Evolutionary conservation across 1,284 basidiomycete species (phyloP), one percentile per base, ranked within the genome.

Genomic region (Cryptococcus hybrid): DNA sequence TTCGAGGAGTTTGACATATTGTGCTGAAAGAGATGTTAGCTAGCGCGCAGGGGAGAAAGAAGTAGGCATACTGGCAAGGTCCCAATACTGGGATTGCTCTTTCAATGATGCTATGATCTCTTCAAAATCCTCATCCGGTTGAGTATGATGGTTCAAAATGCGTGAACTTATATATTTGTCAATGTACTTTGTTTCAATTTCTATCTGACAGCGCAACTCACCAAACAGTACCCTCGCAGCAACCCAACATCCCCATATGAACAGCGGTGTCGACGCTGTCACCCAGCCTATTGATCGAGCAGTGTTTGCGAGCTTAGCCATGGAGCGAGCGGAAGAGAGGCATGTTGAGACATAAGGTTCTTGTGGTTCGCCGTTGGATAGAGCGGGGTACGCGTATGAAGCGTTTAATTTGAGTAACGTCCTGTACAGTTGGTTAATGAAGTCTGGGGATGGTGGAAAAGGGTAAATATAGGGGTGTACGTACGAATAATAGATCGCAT

Each of bases 241-340:
- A 7, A 78, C 74, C 77, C 77, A 79, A 40, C 69, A 69, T 5
- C 66, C 59, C 76, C 76, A 79, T 40, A 76, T 72, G 59, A 79
- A 74, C 24, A 77, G 54, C 37, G 77, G 75, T 3, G 70, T 68
- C 3, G 66, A 65, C 3, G 61, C 52, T 4, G 47, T 61, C 15
- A 47, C 56, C 40, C 40, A 42, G n/a, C 40, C 40, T 9, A 42
- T 42, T 42, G 9, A n/a, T 42, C 40, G 9, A 42, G 40, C 40
- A n/a, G 55, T 58, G 12, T 51, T 56, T 7, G 60, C 63, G 7
- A 75, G 61, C 13, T 52, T 56, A 1, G 71, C 73, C n/a, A 76
- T 59, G 0, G 71, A 64, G 5, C 60, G 54, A 2, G 68, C 66
- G 0, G 71, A 70, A 8, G 51, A 48, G 1, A 74, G 54, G 52